These are phyloP conservation scores for Diaporthe velutina DNA, from an alignment of 2,329 filamentous ascomycete genomes.

Conservation along the genomic window DNA sequence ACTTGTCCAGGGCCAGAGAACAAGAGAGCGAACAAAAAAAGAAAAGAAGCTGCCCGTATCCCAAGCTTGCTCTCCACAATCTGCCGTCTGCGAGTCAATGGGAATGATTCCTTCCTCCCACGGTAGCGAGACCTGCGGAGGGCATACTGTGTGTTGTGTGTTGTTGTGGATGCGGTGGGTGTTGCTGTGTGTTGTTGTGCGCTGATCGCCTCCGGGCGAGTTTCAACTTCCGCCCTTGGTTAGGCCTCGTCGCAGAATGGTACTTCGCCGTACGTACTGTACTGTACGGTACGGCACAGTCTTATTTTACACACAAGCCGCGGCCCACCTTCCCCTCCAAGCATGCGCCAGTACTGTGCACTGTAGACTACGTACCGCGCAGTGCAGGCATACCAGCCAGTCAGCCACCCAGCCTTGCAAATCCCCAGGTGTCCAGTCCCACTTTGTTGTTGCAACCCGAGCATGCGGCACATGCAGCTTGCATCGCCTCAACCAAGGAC, in stretches of 20 bases:
- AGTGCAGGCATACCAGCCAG: slow-evolving; percentile 23
- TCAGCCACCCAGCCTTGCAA: slow-evolving; percentile 27
- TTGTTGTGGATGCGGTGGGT: slow-evolving; percentile 9
- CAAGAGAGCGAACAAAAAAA: slow-evolving; percentile 4
- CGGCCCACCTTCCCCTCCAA: background rate
- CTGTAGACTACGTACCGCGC: background rate
- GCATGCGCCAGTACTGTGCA: background rate
- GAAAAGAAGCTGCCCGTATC: slow-evolving; percentile 12
- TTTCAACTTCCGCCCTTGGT: slow-evolving; percentile 36
- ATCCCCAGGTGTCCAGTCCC: slow-evolving; percentile 27
- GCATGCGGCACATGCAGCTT: slow-evolving; percentile 33
- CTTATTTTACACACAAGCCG: background rate
- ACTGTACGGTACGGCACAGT: slow-evolving; percentile 1
- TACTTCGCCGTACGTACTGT: slow-evolving; percentile 5
- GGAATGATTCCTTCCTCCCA: background rate
- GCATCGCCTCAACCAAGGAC: slow-evolving; percentile 30
- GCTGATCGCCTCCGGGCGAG: slow-evolving; percentile 36
- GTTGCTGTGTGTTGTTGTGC: slow-evolving; percentile 17
- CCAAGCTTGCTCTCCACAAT: slow-evolving; percentile 14
- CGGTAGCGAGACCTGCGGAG: background rate
- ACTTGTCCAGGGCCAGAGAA: slow-evolving; percentile 9
- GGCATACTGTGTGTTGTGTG: slow-evolving; percentile 16
- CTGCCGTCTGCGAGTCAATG: slow-evolving; percentile 24
- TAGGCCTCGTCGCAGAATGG: slow-evolving; percentile 23
- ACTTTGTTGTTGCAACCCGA: slow-evolving; percentile 30